Base-by-base conservation (phyloP, 345 rosid genomes). In the Jatropha curcas region DNA sequence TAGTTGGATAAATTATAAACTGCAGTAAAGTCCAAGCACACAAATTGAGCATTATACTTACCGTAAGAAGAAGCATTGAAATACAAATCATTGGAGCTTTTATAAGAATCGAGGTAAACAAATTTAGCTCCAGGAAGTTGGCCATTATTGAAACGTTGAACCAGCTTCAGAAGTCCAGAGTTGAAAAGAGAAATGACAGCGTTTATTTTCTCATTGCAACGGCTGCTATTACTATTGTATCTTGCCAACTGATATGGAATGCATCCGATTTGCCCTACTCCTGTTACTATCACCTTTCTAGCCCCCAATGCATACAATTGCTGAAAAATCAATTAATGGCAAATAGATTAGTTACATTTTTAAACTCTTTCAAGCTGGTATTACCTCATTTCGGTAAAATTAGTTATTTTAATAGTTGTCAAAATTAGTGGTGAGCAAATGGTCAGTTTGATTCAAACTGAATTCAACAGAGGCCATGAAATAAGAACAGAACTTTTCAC, bases 171-270 rank as follows among this genome's bases (percentile, higher is more conserved):
- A 34, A 94, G 87, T 52, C 91, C 93, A 7, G 86, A 43, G 81
- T 94, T 94, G 84, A 92, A 94, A 56, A 86, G 20, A 12, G 66
- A 33, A 39, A 94, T 89, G 4, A 88, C 96, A 14, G 75, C 78
- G 86, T 92, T 94, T 61, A 92, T 87, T 8, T 81, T 85, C 16
- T 90, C 96, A 72, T 94, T 92, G 78, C 98, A 94, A 4, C 88
- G 78, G 70, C 77, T 88, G 60, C 78, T 83, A 75, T 81, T 88
- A 2, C 85, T 81, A 34, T 73, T 82, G 31, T 82, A 90, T 25
- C 97, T 67, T 12, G 98, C 97, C 1, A 94, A 90, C 76, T 94
- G 79, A 71, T 92, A 94, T 2, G 98, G 97, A 71, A 94, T 94
- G 88, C 98, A 92, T 0, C 97, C 98, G 9, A 94, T 90, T 74